Base-by-base conservation (phyloP, 2,329 filamentous ascomycete species). In the Paecilomyces niveus region DNA sequence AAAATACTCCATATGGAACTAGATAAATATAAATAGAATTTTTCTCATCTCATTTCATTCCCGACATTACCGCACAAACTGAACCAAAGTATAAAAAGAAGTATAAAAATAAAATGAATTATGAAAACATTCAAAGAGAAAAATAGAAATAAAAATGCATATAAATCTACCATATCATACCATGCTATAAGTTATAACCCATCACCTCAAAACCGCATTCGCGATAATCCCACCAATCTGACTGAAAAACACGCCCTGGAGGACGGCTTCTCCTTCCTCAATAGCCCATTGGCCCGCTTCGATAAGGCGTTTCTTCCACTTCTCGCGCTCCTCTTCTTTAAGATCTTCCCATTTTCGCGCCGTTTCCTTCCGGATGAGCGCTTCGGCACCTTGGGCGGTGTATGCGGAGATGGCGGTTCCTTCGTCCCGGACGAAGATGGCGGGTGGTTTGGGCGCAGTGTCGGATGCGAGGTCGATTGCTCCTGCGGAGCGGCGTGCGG, bases 231-330 rank as follows among this genome's bases (percentile, higher is more conserved):
- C 87, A 1, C 83, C 88, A 63, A 90, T 79, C 74, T 91, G 83
- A 21, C 86, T 84, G 74, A 95, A 95, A 62, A 95, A 76, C 32
- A 95, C 83, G 2, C 89, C 89, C 74, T 87, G 85, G 64, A 95
- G 82, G 31, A 94, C 83, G 9, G 80, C 81, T 77, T 93, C 90
- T 2, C 89, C 89, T 79, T 93, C 89, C 39, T 84, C 81, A 69
- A 87, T 85, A n/a, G 84, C 83, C 90, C 90, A 95, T 63, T 91
- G 84, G 0, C 90, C 90, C 0, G 89, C 86, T 57, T 86, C 80
- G 57, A 79, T 78, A 35, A 95, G 79, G 68, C 81, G 83, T 64
- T 82, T 74, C 75, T 85, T 90, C 91, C 91, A 95, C 18, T 78
- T 76, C 55, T 79, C 75, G 70, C 84, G 83, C 72, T 92, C 84